A percentile compares a stretch with the other conserved stretches of the same genome.
Conservation (phyloP, 2,329 filamentous ascomycete species). For the Pseudogymnoascus sp. region DNA sequence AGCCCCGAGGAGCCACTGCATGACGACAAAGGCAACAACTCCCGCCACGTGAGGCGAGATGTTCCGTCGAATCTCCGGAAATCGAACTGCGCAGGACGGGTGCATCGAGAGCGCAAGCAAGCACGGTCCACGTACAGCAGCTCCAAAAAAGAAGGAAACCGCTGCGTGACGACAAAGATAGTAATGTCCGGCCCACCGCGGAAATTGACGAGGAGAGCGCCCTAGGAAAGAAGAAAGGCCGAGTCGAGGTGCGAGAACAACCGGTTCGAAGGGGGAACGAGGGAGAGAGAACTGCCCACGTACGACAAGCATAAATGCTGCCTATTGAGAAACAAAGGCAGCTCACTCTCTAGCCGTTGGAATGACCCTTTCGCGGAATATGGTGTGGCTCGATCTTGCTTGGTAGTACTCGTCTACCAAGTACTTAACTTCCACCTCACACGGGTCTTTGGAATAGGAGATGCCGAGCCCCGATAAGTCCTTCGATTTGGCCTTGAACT, state of each 20-base stretch:
- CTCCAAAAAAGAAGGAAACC: not conserved
- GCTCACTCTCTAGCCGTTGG: not conserved
- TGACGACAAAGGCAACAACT: not conserved
- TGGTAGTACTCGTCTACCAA: not conserved
- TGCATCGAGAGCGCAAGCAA: not conserved
- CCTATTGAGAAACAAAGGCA: not conserved
- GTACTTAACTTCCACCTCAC: not conserved
- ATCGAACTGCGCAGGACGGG: not conserved
- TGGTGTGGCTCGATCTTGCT: too few relatives aligned
- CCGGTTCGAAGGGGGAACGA: not conserved
- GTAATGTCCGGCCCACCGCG: not conserved
- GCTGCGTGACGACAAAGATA: not conserved
- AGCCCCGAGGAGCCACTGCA: not conserved
- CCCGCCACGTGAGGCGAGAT: not conserved
- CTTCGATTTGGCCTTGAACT: too few relatives aligned
- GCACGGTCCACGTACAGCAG: not conserved
- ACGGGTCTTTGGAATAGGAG: not conserved
- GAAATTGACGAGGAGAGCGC: not conserved
- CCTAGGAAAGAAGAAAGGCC: too few relatives aligned
- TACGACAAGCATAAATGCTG: not conserved
- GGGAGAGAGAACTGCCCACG: not conserved
- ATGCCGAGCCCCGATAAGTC: too few relatives aligned
- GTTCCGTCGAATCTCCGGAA: not conserved
- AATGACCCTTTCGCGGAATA: not conserved
- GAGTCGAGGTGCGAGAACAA: too few relatives aligned